Evolutionary conservation across 2,329 filamentous ascomycete species (phyloP), one percentile per base, ranked within the genome.

Genomic region (Trichoderma sp.): DNA sequence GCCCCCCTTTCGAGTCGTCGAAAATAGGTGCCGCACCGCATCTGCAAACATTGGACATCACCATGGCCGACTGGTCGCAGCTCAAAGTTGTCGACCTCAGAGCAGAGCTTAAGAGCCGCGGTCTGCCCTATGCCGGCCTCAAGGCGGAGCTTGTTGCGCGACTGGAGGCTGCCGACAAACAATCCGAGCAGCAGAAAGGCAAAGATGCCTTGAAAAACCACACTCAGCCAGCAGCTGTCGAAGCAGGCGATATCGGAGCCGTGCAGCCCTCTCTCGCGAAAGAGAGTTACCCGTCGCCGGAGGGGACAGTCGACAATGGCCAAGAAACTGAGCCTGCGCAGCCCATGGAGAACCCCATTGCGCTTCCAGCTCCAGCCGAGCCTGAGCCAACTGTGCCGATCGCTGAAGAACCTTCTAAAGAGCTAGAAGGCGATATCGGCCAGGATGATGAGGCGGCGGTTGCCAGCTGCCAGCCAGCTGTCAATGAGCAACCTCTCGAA

Each of bases 31-130:
- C 45, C 17, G 59, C 45, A 10, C 32, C 19, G 45, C 59, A 63
- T 63, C 59, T 63, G 32, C 45, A 37, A 22, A 17, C 15, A 53
- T n/a, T n/a, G n/a, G n/a, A n/a, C 67, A 57, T 66, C 72, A 79
- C 69, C 70, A 86, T 84, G 83, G 78, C 80, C 61, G 84, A 86
- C 72, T 87, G 84, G 81, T 79, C 78, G 70, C 84, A 81, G 78
- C 84, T 89, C 74, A 94, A 92, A 80, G 92, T 94, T 70, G 83
- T 89, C 37, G 90, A 93, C 74, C 84, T 94, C 68, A 91, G 90
- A 78, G 87, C 87, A 25, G 90, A 93, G 81, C 84, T 94, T 50
- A 93, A 92, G 79, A 84, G 83, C 68, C 87, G 91, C 70, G 88
- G 89, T n/a, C 85, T 94, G 45, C 81, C 88, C 6, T 86, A 88